These are phyloP conservation scores for Leccinum griseonigrum DNA, from an alignment of 1,284 basidiomycete species.

Conservation along the genomic window DNA sequence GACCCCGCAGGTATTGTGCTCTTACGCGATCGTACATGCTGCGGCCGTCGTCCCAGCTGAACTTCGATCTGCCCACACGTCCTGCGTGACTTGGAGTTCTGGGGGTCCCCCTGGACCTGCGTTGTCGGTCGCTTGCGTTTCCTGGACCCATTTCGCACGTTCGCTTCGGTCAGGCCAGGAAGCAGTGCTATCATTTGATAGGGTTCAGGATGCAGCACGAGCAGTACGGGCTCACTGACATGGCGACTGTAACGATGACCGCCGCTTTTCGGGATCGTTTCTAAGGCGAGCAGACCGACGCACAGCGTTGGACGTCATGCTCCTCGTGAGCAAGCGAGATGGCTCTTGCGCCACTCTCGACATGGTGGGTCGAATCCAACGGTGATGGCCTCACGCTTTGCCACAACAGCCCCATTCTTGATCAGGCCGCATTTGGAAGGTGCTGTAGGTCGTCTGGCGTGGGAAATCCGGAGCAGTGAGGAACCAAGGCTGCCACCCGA, in stretches of 20 bases:
- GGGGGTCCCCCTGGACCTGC: not conserved
- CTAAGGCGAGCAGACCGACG: conserved; percentile 28
- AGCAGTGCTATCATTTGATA: conserved; percentile 10
- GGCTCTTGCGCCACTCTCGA: conserved; percentile 10
- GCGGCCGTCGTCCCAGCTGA: conserved; percentile 1
- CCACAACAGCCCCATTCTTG: conserved; percentile 7
- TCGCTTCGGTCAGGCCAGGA: not conserved
- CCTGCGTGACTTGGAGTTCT: conserved; percentile 8
- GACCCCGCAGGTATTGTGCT: not conserved
- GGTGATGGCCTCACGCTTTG: not conserved
- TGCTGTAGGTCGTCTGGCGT: conserved; percentile 27
- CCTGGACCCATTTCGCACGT: not conserved
- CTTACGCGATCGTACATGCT: conserved; percentile 2
- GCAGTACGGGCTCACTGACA: conserved; percentile 11
- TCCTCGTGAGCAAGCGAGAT: conserved; percentile 24
- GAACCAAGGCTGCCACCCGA: not conserved
- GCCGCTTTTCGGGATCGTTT: not conserved
- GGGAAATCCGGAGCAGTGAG: conserved; percentile 12
- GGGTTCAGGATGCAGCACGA: not conserved
- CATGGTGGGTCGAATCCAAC: conserved; percentile 16
- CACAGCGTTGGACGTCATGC: conserved; percentile 13
- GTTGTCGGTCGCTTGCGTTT: conserved; percentile 9
- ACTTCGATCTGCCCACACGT: conserved; percentile 15
- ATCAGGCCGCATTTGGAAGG: conserved; percentile 31
- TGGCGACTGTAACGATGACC: conserved; percentile 1